Evolutionary conservation across 345 rosid genomes (phyloP).

Genomic region (Ceriops tagal): DNA sequence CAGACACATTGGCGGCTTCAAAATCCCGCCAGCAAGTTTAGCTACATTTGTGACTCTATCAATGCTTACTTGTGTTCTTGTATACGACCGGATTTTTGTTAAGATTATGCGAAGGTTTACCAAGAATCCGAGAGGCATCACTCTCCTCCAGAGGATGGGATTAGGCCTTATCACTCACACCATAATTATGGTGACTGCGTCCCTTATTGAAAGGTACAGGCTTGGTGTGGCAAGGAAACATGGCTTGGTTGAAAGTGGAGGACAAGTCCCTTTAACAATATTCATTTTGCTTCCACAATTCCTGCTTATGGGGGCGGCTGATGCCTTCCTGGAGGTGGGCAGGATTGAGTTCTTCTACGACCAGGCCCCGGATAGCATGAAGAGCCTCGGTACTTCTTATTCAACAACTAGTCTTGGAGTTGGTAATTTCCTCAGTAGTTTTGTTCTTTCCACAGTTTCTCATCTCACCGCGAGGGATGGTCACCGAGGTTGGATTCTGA

Average conservation of each 20-base stretch:
- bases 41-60: conserved; percentile 56
- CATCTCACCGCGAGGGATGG: conserved; percentile 46
- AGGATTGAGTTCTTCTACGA: conserved; percentile 89
- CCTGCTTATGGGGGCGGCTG: conserved; percentile 74
- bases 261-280: conserved; percentile 50
- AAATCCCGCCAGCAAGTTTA: conserved; percentile 68
- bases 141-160: conserved; percentile 77
- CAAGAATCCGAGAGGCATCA: conserved; percentile 69
- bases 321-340: conserved; percentile 69
- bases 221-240: conserved; percentile 50
- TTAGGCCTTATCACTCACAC: conserved; percentile 56
- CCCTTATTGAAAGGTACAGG: conserved; percentile 47
- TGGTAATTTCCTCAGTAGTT: conserved; percentile 75
- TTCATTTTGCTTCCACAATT: conserved; percentile 77
- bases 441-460: conserved; percentile 58
- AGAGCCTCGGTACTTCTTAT: conserved; percentile 85
- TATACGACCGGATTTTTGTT: conserved; percentile 61
- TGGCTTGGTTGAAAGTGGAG: conserved; percentile 49
- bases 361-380: conserved; percentile 90
- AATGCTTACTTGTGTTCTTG: conserved; percentile 53
- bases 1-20: conserved; percentile 50
- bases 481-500: conserved; percentile 62
- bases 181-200: conserved; percentile 59
- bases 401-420: conserved; percentile 46
- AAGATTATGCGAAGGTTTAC: conserved; percentile 38